These are phyloP conservation scores for Arabidopsis hybrid DNA, from an alignment of 441 rosid species.

Conservation along the genomic window DNA sequence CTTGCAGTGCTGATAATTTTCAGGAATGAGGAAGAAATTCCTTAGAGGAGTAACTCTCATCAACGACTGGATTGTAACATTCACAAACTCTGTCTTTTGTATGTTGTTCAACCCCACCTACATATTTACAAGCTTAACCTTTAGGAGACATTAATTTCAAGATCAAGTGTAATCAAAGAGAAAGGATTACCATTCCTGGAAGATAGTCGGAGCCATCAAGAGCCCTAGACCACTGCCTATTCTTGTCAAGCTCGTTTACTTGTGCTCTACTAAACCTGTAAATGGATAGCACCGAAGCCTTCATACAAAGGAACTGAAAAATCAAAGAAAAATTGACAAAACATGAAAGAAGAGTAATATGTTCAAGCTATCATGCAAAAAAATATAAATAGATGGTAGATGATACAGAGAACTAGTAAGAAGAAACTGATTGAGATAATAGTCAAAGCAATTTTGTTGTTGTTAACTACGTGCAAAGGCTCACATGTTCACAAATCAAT, in stretches of 20 bases:
- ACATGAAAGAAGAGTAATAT: background rate
- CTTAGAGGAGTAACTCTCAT: conserved; percentile 97
- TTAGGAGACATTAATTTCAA: conserved; percentile 9
- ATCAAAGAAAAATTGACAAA: background rate
- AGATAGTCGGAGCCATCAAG: conserved; percentile 99
- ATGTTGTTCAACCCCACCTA: conserved; percentile 98
- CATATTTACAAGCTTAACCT: conserved; percentile 27
- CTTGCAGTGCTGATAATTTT: conserved; percentile 79
- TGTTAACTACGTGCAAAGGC: conserved; percentile 12
- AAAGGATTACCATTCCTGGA: conserved; percentile 83
- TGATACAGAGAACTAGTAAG: conserved; percentile 12
- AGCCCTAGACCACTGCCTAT: conserved; percentile 93
- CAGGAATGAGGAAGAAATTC: conserved; percentile 93
- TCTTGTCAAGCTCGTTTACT: conserved; percentile 83
- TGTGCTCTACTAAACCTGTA: conserved; percentile 84
- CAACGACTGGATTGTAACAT: conserved; percentile 93
- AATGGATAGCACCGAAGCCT: conserved; percentile 34
- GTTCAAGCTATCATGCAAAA: background rate
- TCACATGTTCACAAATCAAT: background rate
- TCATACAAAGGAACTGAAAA: conserved; percentile 26
- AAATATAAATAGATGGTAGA: background rate
- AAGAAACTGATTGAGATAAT: background rate
- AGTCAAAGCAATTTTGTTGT: background rate
- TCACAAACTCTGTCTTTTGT: conserved; percentile 95
- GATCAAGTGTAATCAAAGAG: background rate